Base-by-base conservation (phyloP, 1,284 basidiomycete genomes). In the Malassezia globosa region DNA sequence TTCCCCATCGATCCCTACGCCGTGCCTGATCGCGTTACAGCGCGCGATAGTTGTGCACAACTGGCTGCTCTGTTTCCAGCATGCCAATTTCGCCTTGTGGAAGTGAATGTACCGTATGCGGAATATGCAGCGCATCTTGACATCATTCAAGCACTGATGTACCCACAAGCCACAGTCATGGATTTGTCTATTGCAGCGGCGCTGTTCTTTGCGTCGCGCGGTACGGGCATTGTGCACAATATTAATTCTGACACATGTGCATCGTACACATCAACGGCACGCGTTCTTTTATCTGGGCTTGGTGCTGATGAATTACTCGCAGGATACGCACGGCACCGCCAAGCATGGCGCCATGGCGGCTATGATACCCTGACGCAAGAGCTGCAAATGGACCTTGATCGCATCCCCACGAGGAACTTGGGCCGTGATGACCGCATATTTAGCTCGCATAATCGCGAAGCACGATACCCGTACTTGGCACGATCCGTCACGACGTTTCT, bases 301-400 rank as follows among this genome's bases (percentile, higher is more conserved):
- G 94, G 94, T 0, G 87, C 94, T 0, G 92, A 97, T 69, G 92
- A 97, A 71, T 77, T 95, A 23, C 77, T 97, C 1, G 94, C 87
- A 1, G 94, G 94, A 0, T 99, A 99, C 72, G 80, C 85, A 1
- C 78, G 94, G 40, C 89, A 96, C 74, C 80, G 87, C 11, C 80
- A 81, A 8, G 84, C 83, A 0, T 96, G 80, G 69, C 18, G 25
- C 2, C 50, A 38, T 5, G 38, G 34, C 14, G 54, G 54, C 1
- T 16, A 49, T 11, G 7, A 38, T 0, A 81, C 78, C 4, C 78
- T 92, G 25, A 77, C 88, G 25, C 76, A 82, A 25, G 90, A 96
- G 78, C 78, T 94, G 21, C 88, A 96, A 71, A 77, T 89, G 42
- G 92, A 97, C 65, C 77, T 97, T n/a, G 81, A 84, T 63, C 81